These are phyloP conservation scores for Petasospora rhodanensis DNA, from an alignment of 1,139 yeast genomes.

Conservation along the genomic window DNA sequence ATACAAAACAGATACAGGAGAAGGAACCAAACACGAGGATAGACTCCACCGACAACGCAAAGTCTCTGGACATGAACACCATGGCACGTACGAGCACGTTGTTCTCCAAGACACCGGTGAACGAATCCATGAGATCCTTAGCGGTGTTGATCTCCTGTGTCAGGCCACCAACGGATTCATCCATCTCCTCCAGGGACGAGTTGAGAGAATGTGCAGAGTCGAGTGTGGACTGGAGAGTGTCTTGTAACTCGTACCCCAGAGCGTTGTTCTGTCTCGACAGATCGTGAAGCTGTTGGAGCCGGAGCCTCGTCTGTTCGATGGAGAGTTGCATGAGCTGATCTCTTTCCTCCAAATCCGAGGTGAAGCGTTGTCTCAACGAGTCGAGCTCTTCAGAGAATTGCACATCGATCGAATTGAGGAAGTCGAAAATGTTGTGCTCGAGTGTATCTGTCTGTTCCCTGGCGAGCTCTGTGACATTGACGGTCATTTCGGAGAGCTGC, in stretches of 20 bases:
- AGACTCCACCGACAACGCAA: constrained; percentile 2
- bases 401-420: constrained; percentile 9
- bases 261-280: constrained; percentile 1
- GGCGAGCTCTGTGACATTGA: constrained; percentile 14
- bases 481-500: constrained; percentile 12
- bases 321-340: constrained; percentile 8
- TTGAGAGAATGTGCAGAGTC: constrained; percentile 5
- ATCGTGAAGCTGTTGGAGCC: not conserved
- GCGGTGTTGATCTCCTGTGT: constrained; percentile 7
- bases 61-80: constrained; percentile 6
- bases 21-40: constrained; percentile 2
- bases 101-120: constrained; percentile 9
- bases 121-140: constrained; percentile 6
- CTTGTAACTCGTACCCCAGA: constrained; percentile 3
- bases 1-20: constrained; percentile 1
- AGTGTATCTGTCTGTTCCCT: constrained; percentile 9
- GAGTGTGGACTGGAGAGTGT: constrained; percentile 1
- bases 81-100: constrained; percentile 9
- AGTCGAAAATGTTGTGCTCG: constrained; percentile 7
- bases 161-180: constrained; percentile 4
- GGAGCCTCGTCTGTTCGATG: constrained; percentile 6
- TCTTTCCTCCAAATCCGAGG: constrained; percentile 14
- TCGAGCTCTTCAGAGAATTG: constrained; percentile 11
- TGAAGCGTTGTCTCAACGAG: constrained; percentile 9
- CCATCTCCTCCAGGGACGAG: constrained; percentile 5